Percentiles rank a stretch among this genome's conserved stretches.
phyloP scores from a whole-genome alignment of 208 protist genomes.

The Crithidia acanthocephali region DNA sequence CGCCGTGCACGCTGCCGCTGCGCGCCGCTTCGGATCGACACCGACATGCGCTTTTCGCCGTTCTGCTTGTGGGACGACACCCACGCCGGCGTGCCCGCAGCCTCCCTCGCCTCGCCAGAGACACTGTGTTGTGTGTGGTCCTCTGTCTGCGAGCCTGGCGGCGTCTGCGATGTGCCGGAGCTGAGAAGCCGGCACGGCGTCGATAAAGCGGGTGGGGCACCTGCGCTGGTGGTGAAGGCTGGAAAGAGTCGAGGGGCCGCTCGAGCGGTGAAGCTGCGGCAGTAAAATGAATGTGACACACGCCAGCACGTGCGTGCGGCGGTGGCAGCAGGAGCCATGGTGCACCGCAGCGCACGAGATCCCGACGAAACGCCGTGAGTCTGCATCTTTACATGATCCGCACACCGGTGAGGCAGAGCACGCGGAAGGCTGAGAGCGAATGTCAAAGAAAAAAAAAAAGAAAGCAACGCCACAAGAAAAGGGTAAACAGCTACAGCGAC shows the following conservation, averaged over 20 bases:
- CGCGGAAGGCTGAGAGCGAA: too few species aligned
- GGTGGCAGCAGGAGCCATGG: not conserved
- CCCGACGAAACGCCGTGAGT: not conserved
- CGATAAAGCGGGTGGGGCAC: not conserved
- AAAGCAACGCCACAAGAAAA: not conserved
- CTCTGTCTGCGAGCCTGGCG: not conserved
- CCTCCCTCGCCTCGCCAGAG: not conserved
- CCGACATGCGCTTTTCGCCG: constrained; percentile 56
- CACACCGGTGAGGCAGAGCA: not conserved
- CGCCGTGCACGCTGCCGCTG: constrained; percentile 32
- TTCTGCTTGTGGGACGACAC: constrained; percentile 29
- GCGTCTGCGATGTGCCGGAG: not conserved
- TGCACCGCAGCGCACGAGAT: not conserved
- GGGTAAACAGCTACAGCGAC: too few species aligned
- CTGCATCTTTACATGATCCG: constrained; percentile 12
- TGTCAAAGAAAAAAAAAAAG: not conserved
- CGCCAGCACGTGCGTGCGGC: not conserved
- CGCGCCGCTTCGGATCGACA: constrained; percentile 60
- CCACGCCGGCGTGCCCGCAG: constrained; percentile 5
- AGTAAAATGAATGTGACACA: not conserved
- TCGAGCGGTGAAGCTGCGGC: not conserved
- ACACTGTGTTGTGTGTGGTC: not conserved
- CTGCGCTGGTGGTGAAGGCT: not conserved
- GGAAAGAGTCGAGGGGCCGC: not conserved
- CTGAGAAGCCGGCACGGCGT: not conserved